Evolutionary conservation across 306 rosid genomes (phyloP).

Genomic region (Cucurbita moschata): DNA sequence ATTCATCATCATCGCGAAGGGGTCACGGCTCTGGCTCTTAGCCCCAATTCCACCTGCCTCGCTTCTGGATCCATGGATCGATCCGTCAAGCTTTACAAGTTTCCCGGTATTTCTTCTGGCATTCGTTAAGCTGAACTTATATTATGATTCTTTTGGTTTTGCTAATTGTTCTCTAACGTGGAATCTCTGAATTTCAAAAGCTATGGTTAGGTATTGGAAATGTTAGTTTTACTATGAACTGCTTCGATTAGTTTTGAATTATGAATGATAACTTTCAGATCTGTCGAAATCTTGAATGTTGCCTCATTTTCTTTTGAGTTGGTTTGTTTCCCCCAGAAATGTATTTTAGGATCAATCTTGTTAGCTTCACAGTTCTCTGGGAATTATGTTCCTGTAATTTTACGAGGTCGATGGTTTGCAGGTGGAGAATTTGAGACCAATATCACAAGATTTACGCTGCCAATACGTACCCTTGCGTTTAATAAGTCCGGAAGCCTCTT

Average conservation of each 20-base stretch:
- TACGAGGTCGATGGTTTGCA: slow-evolving; percentile 8
- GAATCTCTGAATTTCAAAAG: neutral
- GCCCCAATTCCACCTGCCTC: slow-evolving; percentile 90
- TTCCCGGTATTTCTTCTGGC: slow-evolving; percentile 38
- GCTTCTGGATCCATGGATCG: slow-evolving; percentile 91
- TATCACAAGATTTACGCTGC: slow-evolving; percentile 85
- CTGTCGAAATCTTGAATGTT: neutral
- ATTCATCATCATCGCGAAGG: slow-evolving; percentile 95
- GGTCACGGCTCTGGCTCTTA: slow-evolving; percentile 74
- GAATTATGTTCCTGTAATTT: neutral
- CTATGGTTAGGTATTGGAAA: neutral
- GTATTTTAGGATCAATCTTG: neutral
- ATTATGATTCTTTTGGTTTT: neutral
- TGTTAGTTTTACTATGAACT: neutral
- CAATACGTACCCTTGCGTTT: slow-evolving; percentile 66
- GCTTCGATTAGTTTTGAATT: neutral
- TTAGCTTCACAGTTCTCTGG: neutral
- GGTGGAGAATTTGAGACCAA: slow-evolving; percentile 95
- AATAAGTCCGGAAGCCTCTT: slow-evolving; percentile 78
- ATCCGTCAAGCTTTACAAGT: slow-evolving; percentile 93
- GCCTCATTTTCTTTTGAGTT: neutral
- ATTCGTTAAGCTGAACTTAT: neutral
- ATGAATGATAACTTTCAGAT: neutral
- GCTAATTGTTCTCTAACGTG: neutral
- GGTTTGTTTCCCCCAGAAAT: neutral